These are phyloP conservation scores for Aspergillus sp. DNA, from an alignment of 2,329 filamentous ascomycete species.

Conservation along the genomic window DNA sequence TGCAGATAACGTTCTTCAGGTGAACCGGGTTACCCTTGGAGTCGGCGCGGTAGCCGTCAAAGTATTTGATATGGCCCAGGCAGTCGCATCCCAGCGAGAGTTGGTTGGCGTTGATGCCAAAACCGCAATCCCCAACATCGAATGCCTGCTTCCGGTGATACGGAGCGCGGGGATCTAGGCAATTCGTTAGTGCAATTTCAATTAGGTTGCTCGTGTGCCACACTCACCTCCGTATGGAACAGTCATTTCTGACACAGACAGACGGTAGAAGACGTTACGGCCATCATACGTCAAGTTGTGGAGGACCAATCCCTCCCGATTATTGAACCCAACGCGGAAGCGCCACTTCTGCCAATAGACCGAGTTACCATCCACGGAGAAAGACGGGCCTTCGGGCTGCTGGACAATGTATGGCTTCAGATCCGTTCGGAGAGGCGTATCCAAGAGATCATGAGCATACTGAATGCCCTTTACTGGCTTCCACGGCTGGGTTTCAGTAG, in stretches of 20 bases:
- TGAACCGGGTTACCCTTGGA: slow-evolving; percentile 58
- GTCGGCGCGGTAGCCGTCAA: slow-evolving; percentile 58
- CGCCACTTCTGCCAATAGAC: slow-evolving; percentile 67
- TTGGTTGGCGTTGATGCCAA: slow-evolving; percentile 68
- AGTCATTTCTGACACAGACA: slow-evolving; percentile 68
- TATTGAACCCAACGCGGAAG: slow-evolving; percentile 62
- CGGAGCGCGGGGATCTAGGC: slow-evolving; percentile 64
- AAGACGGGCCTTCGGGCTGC: slow-evolving; percentile 65
- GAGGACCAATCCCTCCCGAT: slow-evolving; percentile 64
- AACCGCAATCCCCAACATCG: slow-evolving; percentile 66
- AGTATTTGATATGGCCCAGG: slow-evolving; percentile 67
- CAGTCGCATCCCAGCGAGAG: slow-evolving; percentile 70
- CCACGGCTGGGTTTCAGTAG: slow-evolving; percentile 57
- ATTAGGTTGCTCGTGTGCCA: neutral
- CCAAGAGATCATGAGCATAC: slow-evolving; percentile 63
- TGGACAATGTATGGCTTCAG: slow-evolving; percentile 64
- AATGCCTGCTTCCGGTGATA: slow-evolving; percentile 71
- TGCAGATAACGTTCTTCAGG: slow-evolving; percentile 67
- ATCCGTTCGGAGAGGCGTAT: slow-evolving; percentile 59
- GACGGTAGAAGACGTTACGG: slow-evolving; percentile 65
- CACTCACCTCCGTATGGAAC: slow-evolving; percentile 43
- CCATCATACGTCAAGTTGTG: slow-evolving; percentile 65
- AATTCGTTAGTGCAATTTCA: slow-evolving; percentile 19
- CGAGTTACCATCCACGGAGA: slow-evolving; percentile 56
- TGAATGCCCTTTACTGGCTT: slow-evolving; percentile 53